phyloP scores from a whole-genome alignment of 2,329 filamentous ascomycete species.

The Aureobasidium sp. region DNA sequence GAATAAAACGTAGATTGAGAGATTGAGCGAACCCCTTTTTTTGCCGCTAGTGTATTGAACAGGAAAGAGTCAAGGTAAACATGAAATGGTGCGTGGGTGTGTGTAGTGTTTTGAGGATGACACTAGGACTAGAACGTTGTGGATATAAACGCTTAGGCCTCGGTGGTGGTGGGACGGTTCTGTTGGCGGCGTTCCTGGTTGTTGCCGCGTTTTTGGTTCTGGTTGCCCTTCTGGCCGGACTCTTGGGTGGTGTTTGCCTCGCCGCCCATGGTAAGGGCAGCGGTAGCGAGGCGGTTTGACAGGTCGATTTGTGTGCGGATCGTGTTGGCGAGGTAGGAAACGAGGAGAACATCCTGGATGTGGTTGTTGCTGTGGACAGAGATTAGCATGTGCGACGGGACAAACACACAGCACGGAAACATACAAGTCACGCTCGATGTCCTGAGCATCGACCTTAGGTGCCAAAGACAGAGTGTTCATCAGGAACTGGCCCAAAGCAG shows the following conservation, averaged over 20 bases:
- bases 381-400: conserved; percentile 20
- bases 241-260: conserved; percentile 22
- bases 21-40: not conserved
- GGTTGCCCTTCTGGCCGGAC: conserved; percentile 18
- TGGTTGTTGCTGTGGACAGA: conserved; percentile 71
- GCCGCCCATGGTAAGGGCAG: conserved; percentile 43
- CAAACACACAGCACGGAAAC: conserved; percentile 26
- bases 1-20: conserved; percentile 9
- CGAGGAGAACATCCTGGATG: conserved; percentile 96
- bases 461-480: conserved; percentile 89
- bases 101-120: not conserved
- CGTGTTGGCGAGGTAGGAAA: conserved; percentile 96
- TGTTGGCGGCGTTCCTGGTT: conserved; percentile 19
- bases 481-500: conserved; percentile 86
- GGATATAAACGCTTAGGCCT: conserved; percentile 15
- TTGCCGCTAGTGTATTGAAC: not conserved
- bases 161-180: conserved; percentile 17
- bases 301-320: conserved; percentile 98
- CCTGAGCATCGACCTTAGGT: conserved; percentile 83
- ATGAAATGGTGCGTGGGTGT: not conserved
- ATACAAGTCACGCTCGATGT: conserved; percentile 91
- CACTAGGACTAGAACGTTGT: not conserved
- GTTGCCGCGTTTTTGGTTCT: conserved; percentile 19
- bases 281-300: conserved; percentile 80
- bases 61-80: conserved; percentile 11